A percentile compares a stretch with the other conserved stretches of the same genome.
phyloP scores from a whole-genome alignment of 2,329 filamentous ascomycete species.

The Neonectria faginata region DNA sequence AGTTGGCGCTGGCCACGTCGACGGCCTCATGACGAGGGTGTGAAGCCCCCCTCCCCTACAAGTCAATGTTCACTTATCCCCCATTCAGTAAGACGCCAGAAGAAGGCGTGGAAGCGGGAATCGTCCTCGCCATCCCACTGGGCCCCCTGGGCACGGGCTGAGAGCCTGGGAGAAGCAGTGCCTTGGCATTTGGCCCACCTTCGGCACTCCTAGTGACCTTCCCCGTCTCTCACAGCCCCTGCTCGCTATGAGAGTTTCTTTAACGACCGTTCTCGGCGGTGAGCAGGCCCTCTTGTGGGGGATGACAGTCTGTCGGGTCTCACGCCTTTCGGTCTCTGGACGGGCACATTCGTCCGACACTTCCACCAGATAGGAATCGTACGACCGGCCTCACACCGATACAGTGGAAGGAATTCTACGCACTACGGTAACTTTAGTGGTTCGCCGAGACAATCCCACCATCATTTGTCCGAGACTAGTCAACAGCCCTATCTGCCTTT shows the following conservation, averaged over 20 bases:
- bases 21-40: slow-evolving; percentile 24
- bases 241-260: slow-evolving; percentile 14
- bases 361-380: slow-evolving; percentile 22
- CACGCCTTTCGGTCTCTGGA: slow-evolving; percentile 2
- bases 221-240: slow-evolving; percentile 23
- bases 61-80: slow-evolving; percentile 6
- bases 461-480: slow-evolving; percentile 15
- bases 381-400: slow-evolving; percentile 21
- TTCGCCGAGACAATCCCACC: background rate
- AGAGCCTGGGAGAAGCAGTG: background rate
- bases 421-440: too few relatives aligned
- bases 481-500: slow-evolving; percentile 1
- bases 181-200: slow-evolving; percentile 21
- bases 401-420: slow-evolving; percentile 15
- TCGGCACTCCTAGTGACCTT: slow-evolving; percentile 18
- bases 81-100: slow-evolving; percentile 29
- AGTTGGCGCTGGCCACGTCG: slow-evolving; percentile 25
- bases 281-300: slow-evolving; percentile 20
- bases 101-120: slow-evolving; percentile 23
- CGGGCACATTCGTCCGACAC: slow-evolving; percentile 8
- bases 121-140: slow-evolving; percentile 1
- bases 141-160: slow-evolving; percentile 10
- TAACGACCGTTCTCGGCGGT: slow-evolving; percentile 18
- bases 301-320: slow-evolving; percentile 30
- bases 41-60: background rate